Conservation (phyloP, 2,329 filamentous ascomycete species). For the Peltaster fructicola region DNA sequence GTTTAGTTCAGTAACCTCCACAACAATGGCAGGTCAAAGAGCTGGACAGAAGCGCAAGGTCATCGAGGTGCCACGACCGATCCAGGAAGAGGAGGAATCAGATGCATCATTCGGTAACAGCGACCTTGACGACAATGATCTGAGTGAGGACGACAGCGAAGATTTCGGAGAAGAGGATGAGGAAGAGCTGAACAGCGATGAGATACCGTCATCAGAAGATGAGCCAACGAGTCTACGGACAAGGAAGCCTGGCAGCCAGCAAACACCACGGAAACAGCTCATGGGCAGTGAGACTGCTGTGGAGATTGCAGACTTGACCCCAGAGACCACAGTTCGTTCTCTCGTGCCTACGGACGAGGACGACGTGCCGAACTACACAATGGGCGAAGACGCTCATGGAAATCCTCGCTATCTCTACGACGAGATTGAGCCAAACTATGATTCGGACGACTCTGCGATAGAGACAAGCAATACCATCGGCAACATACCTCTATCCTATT, state of each 20-base stretch:
- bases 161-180: slow-evolving; percentile 14
- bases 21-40: slow-evolving; percentile 13
- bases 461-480: slow-evolving; percentile 80
- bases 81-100: slow-evolving; percentile 11
- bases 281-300: slow-evolving; percentile 13
- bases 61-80: slow-evolving; percentile 17
- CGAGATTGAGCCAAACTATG: slow-evolving; percentile 87
- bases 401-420: slow-evolving; percentile 79
- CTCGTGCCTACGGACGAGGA: slow-evolving; percentile 8
- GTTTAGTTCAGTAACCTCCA: neutral
- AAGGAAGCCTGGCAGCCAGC: too few relatives aligned
- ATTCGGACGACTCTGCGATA: slow-evolving; percentile 77
- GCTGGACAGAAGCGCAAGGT: slow-evolving; percentile 28
- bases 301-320: slow-evolving; percentile 10
- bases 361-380: slow-evolving; percentile 35
- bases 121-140: slow-evolving; percentile 19
- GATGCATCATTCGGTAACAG: slow-evolving; percentile 21
- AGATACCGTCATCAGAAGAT: slow-evolving; percentile 22
- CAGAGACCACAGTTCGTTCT: slow-evolving; percentile 8
- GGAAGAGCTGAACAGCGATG: slow-evolving; percentile 24
- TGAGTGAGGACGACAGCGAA: slow-evolving; percentile 17
- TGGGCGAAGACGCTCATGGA: slow-evolving; percentile 73
- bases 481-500: slow-evolving; percentile 83
- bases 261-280: slow-evolving; percentile 22
- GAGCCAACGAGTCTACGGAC: slow-evolving; percentile 25